Evolutionary conservation across 495 filamentous ascomycete species (phyloP).

Genomic region (Rhizodiscina lignyota): DNA sequence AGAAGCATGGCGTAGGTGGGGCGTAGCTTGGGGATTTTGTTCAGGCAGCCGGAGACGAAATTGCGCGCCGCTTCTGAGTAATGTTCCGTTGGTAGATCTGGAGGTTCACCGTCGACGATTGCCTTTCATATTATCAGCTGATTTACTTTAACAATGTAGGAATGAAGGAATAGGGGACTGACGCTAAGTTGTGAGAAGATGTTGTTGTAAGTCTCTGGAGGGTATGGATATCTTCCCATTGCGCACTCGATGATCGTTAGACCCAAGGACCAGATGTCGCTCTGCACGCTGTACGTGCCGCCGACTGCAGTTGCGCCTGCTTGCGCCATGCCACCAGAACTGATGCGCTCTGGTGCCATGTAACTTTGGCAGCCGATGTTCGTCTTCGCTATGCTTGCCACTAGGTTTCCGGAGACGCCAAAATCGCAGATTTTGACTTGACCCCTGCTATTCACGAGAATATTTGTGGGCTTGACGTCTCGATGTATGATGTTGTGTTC

Average conservation of each 20-base stretch:
- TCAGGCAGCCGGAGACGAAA: slow-evolving; percentile 78
- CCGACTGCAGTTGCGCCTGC: slow-evolving; percentile 48
- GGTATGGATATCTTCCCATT: slow-evolving; percentile 89
- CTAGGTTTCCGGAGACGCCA: slow-evolving; percentile 89
- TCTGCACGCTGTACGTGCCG: slow-evolving; percentile 94
- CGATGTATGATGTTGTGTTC: slow-evolving; percentile 99
- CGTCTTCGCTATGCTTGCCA: slow-evolving; percentile 94
- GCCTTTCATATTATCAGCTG: slow-evolving; percentile 38
- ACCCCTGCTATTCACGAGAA: slow-evolving; percentile 74
- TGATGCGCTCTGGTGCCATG: slow-evolving; percentile 96
- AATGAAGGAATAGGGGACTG: slow-evolving; percentile 26
- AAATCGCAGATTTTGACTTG: slow-evolving; percentile 99
- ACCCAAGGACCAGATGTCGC: slow-evolving; percentile 94
- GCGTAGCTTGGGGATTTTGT: slow-evolving; percentile 80
- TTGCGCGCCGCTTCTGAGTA: slow-evolving; percentile 69
- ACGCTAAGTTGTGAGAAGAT: slow-evolving; percentile 97
- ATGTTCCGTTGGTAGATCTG: slow-evolving; percentile 57
- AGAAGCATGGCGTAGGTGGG: slow-evolving; percentile 83
- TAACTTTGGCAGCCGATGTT: slow-evolving; percentile 99
- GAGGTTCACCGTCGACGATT: slow-evolving; percentile 91
- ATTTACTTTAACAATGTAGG: not conserved
- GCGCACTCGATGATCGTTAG: slow-evolving; percentile 94
- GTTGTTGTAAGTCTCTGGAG: slow-evolving; percentile 94
- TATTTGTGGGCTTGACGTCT: slow-evolving; percentile 97
- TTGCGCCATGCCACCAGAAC: slow-evolving; percentile 66